Evolutionary conservation across 768 basidiomycete genomes (phyloP), one percentile per base, ranked within the genome.

Genomic region (Trametes villosa): DNA sequence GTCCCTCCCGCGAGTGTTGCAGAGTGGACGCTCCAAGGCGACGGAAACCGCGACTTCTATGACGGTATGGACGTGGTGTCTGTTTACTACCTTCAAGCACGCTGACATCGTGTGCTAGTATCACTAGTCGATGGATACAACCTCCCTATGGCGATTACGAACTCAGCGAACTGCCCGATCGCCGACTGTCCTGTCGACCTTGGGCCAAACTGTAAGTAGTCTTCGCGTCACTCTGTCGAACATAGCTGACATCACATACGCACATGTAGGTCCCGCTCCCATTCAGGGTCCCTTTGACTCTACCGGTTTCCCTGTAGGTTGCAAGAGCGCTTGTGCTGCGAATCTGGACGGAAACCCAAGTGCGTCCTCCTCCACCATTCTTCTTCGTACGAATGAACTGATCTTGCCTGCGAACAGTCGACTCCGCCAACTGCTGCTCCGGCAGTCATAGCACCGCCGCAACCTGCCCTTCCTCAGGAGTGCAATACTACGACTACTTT

Each of bases 361-460:
- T 71, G 38, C 11, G 70, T 58, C 22, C 15, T 5, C 26, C 18
- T 49, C 22, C 31, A 31, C n/a, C 9, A 41, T n/a, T 38, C 33
- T 18, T 24, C 38, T 44, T 13, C 15, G 20, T 12, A 31, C 31
- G 24, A 34, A 18, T 24, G 8, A 18, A 8, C 26, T 29, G 38
- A 12, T 9, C 20, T 9, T n/a, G 18, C 6, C 11, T 20, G 24
- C 17, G 13, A 1, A 4, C 44, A 74, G 72, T 50, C 40, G 67
- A 75, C 57, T 73, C 71, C 5, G 56, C 71, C 2, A 75, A 75
- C 53, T 77, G 75, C 56, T 77, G 76, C 61, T 67, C 64, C n/a
- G 76, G 75, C 2, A 59, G 53, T 18, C 66, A 71, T 50, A 59
- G 64, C 51, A 73, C 73, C 7, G 59, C 73, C 4, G 67, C 62